Evolutionary conservation across 2,329 filamentous ascomycete genomes (phyloP).

Genomic region (Nemania diffusa): DNA sequence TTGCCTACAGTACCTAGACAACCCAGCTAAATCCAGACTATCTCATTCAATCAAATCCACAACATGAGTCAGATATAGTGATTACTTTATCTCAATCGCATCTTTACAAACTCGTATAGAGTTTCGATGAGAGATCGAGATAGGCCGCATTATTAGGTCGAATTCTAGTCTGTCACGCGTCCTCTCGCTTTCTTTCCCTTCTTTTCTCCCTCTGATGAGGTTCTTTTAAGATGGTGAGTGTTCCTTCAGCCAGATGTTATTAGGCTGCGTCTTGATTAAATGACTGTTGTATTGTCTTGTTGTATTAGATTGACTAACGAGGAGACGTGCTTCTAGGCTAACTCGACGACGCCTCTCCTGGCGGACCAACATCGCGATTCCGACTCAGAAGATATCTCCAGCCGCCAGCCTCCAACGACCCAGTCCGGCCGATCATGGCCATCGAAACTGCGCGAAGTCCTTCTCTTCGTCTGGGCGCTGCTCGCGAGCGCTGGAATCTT

Average conservation of each 20-base stretch:
- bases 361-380: constrained; percentile 42
- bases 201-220: constrained; percentile 1
- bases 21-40: no score
- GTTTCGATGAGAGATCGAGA: constrained; percentile 13
- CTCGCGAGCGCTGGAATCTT: constrained; percentile 82
- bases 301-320: constrained; percentile 11
- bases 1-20: neutral
- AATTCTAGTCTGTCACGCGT: neutral
- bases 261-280: neutral
- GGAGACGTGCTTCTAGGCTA: constrained; percentile 38
- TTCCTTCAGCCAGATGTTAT: neutral
- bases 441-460: constrained; percentile 72
- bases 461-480: constrained; percentile 84
- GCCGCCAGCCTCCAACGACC: constrained; percentile 45
- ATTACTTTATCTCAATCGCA: neutral
- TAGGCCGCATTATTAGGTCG: neutral
- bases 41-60: neutral
- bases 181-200: neutral
- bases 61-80: neutral
- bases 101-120: neutral
- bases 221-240: constrained; percentile 21
- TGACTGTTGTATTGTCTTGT: neutral
- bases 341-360: constrained; percentile 48
- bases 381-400: constrained; percentile 50
- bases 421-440: constrained; percentile 42